Percentiles rank a stretch among this genome's conserved stretches.
These are phyloP conservation scores for Baorangia bicolor DNA, from an alignment of 768 basidiomycete species.

Conservation along the genomic window DNA sequence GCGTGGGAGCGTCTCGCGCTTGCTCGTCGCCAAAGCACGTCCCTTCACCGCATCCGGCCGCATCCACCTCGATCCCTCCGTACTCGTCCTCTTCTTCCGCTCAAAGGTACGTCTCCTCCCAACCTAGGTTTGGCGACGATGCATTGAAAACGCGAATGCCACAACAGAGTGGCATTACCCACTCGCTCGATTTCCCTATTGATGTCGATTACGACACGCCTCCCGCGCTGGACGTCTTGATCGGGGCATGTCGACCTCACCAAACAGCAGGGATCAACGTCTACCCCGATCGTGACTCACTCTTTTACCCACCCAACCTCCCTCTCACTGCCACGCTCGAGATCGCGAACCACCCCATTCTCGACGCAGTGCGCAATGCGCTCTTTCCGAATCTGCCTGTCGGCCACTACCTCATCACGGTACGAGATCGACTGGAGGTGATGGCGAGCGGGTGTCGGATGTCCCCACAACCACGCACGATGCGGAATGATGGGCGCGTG, in stretches of 20 bases:
- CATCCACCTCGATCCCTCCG: slow-evolving; percentile 67
- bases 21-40: slow-evolving; percentile 58
- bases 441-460: slow-evolving; percentile 59
- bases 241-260: slow-evolving; percentile 70
- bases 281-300: slow-evolving; percentile 60
- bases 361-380: slow-evolving; percentile 68
- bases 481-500: slow-evolving; percentile 63
- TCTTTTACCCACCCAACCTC: slow-evolving; percentile 71
- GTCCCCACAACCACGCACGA: slow-evolving; percentile 50
- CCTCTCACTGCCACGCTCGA: slow-evolving; percentile 77
- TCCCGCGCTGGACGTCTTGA: slow-evolving; percentile 74
- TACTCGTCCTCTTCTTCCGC: slow-evolving; percentile 73
- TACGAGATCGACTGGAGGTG: slow-evolving; percentile 71
- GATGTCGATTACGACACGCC: slow-evolving; percentile 73
- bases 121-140: not conserved
- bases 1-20: slow-evolving; percentile 50
- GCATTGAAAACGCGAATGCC: not conserved
- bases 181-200: slow-evolving; percentile 80
- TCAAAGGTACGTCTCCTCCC: slow-evolving; percentile 53
- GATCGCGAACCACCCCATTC: slow-evolving; percentile 77
- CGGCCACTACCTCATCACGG: slow-evolving; percentile 67
- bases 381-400: slow-evolving; percentile 70
- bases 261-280: slow-evolving; percentile 50
- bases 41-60: slow-evolving; percentile 67
- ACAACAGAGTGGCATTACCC: slow-evolving; percentile 68